Percentiles rank a stretch among this genome's conserved stretches.
Evolutionary conservation across 2,329 filamentous ascomycete species (phyloP).

Genomic region (Cladosporium austrohemisphaericum): DNA sequence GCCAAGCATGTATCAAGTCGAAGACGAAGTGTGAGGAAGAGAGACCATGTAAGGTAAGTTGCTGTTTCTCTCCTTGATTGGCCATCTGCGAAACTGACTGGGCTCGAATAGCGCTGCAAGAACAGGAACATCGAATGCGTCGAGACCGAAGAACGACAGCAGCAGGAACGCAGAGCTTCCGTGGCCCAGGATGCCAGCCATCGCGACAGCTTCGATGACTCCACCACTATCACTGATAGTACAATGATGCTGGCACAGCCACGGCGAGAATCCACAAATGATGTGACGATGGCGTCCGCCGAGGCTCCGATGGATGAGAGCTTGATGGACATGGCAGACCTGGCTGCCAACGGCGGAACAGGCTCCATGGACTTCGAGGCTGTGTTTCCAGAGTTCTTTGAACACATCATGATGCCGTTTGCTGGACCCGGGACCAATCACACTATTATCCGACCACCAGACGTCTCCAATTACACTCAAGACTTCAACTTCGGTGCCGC

Average conservation of each 20-base stretch:
- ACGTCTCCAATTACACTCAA: conserved; percentile 27
- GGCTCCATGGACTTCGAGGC: conserved; percentile 12
- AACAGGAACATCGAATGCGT: conserved; percentile 21
- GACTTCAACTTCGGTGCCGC: conserved; percentile 22
- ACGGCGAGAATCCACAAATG: conserved; percentile 10
- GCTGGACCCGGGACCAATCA: conserved; percentile 1
- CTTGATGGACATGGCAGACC: neutral
- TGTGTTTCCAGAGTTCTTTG: conserved; percentile 29
- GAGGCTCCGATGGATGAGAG: neutral
- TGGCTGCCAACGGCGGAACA: neutral
- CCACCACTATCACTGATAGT: neutral
- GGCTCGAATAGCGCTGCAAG: conserved; percentile 27
- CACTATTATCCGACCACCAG: conserved; percentile 18
- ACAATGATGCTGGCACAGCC: neutral
- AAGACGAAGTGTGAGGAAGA: conserved; percentile 29
- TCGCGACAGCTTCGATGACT: conserved; percentile 7
- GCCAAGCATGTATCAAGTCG: conserved; percentile 25
- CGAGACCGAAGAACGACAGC: conserved; percentile 23
- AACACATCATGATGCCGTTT: conserved; percentile 29
- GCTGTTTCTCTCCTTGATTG: no score
- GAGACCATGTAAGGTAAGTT: conserved; percentile 22
- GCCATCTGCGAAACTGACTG: no score
- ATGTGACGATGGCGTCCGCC: conserved; percentile 10
- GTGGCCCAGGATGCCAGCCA: neutral
- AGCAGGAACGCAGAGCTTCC: conserved; percentile 11